These are phyloP conservation scores for Hemisphaericaspora lyxosophila DNA, from an alignment of 1,139 yeast genomes.

Conservation along the genomic window DNA sequence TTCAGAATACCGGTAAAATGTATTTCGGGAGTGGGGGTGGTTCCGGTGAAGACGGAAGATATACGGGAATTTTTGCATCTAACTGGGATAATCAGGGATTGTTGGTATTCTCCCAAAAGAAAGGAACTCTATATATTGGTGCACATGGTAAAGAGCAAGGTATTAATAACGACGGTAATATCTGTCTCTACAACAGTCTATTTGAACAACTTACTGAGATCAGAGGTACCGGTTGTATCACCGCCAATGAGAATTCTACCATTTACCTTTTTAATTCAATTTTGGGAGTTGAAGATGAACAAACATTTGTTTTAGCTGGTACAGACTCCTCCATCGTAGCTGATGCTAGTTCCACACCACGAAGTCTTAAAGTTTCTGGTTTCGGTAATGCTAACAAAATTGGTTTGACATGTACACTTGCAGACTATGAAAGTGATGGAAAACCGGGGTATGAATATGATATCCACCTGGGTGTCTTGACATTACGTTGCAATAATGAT, in stretches of 20 bases:
- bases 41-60: conserved; percentile 20
- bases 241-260: conserved; percentile 22
- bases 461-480: conserved; percentile 22
- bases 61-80: conserved; percentile 21
- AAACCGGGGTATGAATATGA: conserved; percentile 16
- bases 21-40: conserved; percentile 28
- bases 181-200: conserved; percentile 26
- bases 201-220: conserved; percentile 27
- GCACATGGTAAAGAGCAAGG: conserved; percentile 21
- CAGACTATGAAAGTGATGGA: conserved; percentile 10
- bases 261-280: conserved; percentile 21
- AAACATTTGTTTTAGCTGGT: conserved; percentile 24
- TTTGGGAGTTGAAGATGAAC: conserved; percentile 18
- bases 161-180: conserved; percentile 30
- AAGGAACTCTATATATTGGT: conserved; percentile 19
- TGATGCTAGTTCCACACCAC: conserved; percentile 17
- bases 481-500: conserved; percentile 12
- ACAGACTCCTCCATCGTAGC: conserved; percentile 21
- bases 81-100: conserved; percentile 30
- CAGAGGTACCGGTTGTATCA: conserved; percentile 30
- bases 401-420: conserved; percentile 22
- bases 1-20: conserved; percentile 29
- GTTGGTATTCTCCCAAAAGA: conserved; percentile 23
- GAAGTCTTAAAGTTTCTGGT: conserved; percentile 29
- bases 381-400: conserved; percentile 32